Percentiles rank a stretch among this genome's conserved stretches.
phyloP scores from a whole-genome alignment of 768 basidiomycete species.

The Dacryopinax spathularia region DNA sequence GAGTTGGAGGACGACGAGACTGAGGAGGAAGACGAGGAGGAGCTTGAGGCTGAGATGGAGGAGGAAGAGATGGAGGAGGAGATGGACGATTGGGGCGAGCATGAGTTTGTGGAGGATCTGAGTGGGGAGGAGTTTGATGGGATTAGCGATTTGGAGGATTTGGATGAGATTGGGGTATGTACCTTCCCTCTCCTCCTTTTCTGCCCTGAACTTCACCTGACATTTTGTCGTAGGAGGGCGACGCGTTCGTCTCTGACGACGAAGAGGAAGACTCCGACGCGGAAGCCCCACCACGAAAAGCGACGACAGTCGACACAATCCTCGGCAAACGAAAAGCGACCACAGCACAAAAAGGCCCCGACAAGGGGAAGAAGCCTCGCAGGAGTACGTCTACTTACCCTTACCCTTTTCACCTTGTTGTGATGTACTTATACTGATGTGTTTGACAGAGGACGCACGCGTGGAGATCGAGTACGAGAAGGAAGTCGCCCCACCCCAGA shows the following conservation, averaged over 20 bases:
- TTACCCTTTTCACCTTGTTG: neutral
- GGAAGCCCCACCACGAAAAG: conserved; percentile 21
- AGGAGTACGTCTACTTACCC: conserved; percentile 35
- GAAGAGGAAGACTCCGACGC: conserved; percentile 28
- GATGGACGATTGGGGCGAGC: conserved; percentile 39
- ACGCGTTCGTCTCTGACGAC: conserved; percentile 31
- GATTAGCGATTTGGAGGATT: conserved; percentile 33
- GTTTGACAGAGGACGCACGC: conserved; percentile 46
- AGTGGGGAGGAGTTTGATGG: conserved; percentile 42
- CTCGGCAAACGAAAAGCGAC: conserved; percentile 58
- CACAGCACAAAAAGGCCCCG: conserved; percentile 30
- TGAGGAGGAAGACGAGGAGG: conserved; percentile 42
- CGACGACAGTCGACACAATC: conserved; percentile 28
- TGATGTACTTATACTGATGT: neutral
- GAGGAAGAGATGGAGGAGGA: conserved; percentile 48
- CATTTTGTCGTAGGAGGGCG: conserved; percentile 28
- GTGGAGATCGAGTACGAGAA: conserved; percentile 96
- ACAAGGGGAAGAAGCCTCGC: conserved; percentile 44
- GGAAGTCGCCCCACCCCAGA: conserved; percentile 47
- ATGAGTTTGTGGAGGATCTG: conserved; percentile 63
- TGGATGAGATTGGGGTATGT: conserved; percentile 21
- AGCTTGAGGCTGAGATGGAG: conserved; percentile 35
- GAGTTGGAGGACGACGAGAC: conserved; percentile 39
- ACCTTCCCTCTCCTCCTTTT: neutral
- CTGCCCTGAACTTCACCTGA: neutral